Base-by-base conservation (phyloP, 1,284 basidiomycete species). In the Ustilago shanxiensis region DNA sequence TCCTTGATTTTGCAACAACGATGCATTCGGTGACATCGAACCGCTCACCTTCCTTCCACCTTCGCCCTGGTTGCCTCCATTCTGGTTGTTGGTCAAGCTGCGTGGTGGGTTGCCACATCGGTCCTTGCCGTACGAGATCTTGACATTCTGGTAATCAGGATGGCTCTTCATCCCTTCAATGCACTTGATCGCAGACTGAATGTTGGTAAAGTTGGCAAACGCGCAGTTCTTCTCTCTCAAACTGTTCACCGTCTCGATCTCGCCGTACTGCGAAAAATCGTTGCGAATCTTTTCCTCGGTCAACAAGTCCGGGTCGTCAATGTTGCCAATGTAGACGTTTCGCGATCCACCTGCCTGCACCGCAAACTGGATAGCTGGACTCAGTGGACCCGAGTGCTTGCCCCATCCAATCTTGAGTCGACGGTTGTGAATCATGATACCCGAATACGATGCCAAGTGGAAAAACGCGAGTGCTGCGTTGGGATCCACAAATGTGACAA, bases 121-220 rank as follows among this genome's bases (percentile, higher is more conserved):
- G 66, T 85, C 84, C 62, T 85, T 85, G 44, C 84, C 84, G 54
- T 81, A 83, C 35, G 79, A 76, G 45, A 85, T 83, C 68, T 84
- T 83, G 60, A 81, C 77, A 29, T 67, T 77, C 61, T 78, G 73
- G 55, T 85, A 85, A 65, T 85, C 84, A 3, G 75, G 63, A 54
- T 85, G 82, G 45, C 77, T 79, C 79, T 85, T 85, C 77, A 85
- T 84, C 7, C 79, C 83, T 61, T 85, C 84, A 54, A 85, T 85
- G 39, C 83, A 84, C 63, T 85, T 85, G 68, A 85, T 85, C 22
- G 84, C 83, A 31, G 83, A 84, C 58, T 85, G 83, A 49, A 85
- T 85, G 60, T 84, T 85, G 73, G 78, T 78, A 52, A 85, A 85
- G 71, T 85, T 85, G 73, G 84, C 82, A 64, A 85, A 85, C 1